phyloP scores from a whole-genome alignment of 2,329 filamentous ascomycete species.

The Lasiodiplodia gonubiensis region DNA sequence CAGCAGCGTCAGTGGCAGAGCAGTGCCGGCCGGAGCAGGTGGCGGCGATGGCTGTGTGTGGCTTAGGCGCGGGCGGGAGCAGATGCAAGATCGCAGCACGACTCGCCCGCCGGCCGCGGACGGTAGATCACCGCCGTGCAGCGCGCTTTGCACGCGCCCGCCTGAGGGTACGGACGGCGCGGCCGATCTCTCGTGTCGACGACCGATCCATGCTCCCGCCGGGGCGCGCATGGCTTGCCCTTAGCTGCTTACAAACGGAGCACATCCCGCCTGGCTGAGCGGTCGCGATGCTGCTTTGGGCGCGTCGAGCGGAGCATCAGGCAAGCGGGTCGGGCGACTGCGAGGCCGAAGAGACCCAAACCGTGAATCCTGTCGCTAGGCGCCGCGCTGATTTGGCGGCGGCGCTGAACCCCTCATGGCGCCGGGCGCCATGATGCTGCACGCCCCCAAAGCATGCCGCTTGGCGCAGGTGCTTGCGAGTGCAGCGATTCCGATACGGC shows the following conservation, averaged over 20 bases:
- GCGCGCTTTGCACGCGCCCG: constrained; percentile 20
- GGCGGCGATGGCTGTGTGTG: constrained; percentile 20
- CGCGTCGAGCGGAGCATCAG: constrained; percentile 18
- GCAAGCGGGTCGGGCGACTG: constrained; percentile 7
- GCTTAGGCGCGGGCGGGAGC: constrained; percentile 25
- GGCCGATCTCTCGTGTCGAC: constrained; percentile 25
- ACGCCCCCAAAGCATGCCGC: constrained; percentile 19
- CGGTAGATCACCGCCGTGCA: constrained; percentile 25
- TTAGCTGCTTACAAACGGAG: constrained; percentile 13
- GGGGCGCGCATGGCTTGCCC: constrained; percentile 20
- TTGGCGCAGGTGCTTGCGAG: constrained; percentile 18
- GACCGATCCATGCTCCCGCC: constrained; percentile 19
- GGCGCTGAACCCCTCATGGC: constrained; percentile 22
- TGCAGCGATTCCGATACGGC: constrained; percentile 26
- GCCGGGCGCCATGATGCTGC: constrained; percentile 14
- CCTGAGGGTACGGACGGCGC: constrained; percentile 4
- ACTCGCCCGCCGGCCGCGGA: constrained; percentile 24
- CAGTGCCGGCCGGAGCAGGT: constrained; percentile 6
- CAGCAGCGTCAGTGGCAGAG: neutral
- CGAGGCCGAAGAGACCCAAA: constrained; percentile 16
- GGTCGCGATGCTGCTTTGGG: constrained; percentile 22
- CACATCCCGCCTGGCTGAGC: constrained; percentile 7
- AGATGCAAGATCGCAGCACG: constrained; percentile 27
- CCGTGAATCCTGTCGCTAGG: constrained; percentile 13
- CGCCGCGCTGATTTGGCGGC: constrained; percentile 7